Evolutionary conservation across 2,329 filamentous ascomycete species (phyloP).

Genomic region (Amesomyces nigricolor): DNA sequence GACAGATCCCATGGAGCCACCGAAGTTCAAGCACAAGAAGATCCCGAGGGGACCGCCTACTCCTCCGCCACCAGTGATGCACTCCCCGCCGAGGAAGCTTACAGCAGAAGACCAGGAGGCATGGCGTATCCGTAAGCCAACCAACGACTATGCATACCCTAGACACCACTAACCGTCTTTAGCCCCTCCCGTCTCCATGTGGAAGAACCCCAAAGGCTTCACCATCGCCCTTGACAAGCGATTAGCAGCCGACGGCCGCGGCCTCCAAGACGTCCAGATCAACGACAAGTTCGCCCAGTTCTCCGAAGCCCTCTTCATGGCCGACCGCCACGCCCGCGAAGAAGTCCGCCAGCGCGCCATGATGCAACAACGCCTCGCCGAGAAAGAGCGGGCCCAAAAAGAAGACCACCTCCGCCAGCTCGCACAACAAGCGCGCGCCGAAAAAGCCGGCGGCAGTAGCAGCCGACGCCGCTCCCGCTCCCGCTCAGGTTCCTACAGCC

Average conservation of each 20-base stretch:
- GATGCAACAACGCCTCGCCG: constrained; percentile 93
- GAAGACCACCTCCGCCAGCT: constrained; percentile 85
- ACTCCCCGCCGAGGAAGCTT: constrained; percentile 87
- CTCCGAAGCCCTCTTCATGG: constrained; percentile 87
- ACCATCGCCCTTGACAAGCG: constrained; percentile 95
- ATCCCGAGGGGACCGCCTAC: constrained; percentile 89
- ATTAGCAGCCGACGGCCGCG: constrained; percentile 85
- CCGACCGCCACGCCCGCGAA: constrained; percentile 89
- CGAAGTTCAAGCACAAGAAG: constrained; percentile 99
- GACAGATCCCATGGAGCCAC: constrained; percentile 85
- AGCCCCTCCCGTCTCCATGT: constrained; percentile 83
- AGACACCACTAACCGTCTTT: constrained; percentile 22
- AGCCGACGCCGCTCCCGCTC: constrained; percentile 30
- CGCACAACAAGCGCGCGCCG: constrained; percentile 86
- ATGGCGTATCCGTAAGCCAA: constrained; percentile 63
- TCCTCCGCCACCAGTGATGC: constrained; percentile 89
- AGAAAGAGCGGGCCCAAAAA: constrained; percentile 93
- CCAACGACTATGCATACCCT: background rate
- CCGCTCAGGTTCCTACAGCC: constrained; percentile 47
- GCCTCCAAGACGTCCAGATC: constrained; percentile 87
- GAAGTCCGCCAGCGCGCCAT: constrained; percentile 86
- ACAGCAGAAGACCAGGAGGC: constrained; percentile 96
- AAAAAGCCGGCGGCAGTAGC: constrained; percentile 51
- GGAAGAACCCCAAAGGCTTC: constrained; percentile 99
- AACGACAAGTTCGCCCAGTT: constrained; percentile 99